Conservation (phyloP, 2,329 filamentous ascomycete genomes). For the Scytalidium sp. region DNA sequence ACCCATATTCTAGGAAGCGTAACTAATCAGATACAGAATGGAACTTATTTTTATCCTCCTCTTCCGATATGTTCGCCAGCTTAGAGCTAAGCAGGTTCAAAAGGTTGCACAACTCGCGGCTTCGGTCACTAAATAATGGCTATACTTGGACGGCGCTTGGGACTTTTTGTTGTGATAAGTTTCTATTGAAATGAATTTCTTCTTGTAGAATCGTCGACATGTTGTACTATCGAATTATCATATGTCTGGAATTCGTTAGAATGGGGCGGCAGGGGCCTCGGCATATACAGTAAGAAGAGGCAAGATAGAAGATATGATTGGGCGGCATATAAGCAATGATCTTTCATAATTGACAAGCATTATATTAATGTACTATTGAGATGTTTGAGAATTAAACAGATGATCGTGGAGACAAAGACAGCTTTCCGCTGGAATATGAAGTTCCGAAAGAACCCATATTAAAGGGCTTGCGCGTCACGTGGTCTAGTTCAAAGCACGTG, state of each 20-base stretch:
- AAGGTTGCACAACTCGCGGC: constrained; percentile 64
- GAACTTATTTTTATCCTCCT: constrained; percentile 85
- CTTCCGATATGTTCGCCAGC: constrained; percentile 73
- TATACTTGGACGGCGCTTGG: not conserved
- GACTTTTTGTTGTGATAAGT: not conserved
- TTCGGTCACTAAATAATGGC: constrained; percentile 30
- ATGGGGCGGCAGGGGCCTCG: not conserved
- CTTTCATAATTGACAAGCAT: too few relatives aligned
- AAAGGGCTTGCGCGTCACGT: not conserved
- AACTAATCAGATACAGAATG: constrained; percentile 51
- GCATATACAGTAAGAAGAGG: too few relatives aligned
- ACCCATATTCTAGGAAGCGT: constrained; percentile 6
- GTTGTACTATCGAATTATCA: not conserved
- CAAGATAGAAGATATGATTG: too few relatives aligned
- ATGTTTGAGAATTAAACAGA: too few relatives aligned
- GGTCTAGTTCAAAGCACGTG: too few relatives aligned
- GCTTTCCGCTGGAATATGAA: too few relatives aligned
- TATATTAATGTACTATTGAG: too few relatives aligned
- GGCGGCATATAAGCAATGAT: too few relatives aligned
- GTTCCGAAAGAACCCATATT: not conserved
- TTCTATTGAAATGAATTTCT: not conserved
- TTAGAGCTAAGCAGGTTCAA: constrained; percentile 67
- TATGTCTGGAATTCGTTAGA: not conserved
- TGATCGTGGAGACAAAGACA: too few relatives aligned
- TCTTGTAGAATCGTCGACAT: not conserved